Conservation (phyloP, 2,329 filamentous ascomycete genomes). For the Penicillium palitans region DNA sequence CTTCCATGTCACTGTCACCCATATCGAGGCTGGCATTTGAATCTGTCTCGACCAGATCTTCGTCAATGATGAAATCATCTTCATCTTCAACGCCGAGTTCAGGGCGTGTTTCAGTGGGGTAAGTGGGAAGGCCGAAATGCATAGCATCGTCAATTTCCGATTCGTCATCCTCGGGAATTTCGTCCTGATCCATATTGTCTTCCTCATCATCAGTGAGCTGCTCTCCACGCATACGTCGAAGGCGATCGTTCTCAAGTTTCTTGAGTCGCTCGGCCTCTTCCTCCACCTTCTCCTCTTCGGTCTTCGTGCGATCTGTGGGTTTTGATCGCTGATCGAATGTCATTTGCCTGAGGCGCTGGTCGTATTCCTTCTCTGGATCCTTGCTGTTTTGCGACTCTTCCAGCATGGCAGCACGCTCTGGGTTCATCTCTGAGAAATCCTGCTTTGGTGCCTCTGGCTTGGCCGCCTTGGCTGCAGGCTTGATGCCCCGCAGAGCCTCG, state of each 20-base stretch:
- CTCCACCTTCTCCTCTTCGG: conserved; percentile 77
- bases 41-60: conserved; percentile 80
- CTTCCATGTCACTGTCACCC: conserved; percentile 48
- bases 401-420: conserved; percentile 62
- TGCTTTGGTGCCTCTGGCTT: conserved; percentile 50
- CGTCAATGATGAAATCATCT: conserved; percentile 89
- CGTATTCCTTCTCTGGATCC: conserved; percentile 82
- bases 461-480: conserved; percentile 55
- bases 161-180: conserved; percentile 33
- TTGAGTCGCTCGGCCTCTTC: conserved; percentile 76
- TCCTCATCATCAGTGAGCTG: conserved; percentile 63
- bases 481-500: conserved; percentile 63
- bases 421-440: conserved; percentile 57
- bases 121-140: conserved; percentile 62
- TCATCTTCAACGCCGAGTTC: conserved; percentile 80
- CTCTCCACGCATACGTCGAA: conserved; percentile 85
- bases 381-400: conserved; percentile 63
- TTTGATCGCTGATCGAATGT: conserved; percentile 80
- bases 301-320: conserved; percentile 86
- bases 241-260: conserved; percentile 77
- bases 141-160: conserved; percentile 58
- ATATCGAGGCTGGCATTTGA: conserved; percentile 55
- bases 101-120: conserved; percentile 37
- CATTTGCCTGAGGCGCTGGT: conserved; percentile 77
- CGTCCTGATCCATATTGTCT: conserved; percentile 37